phyloP scores from a whole-genome alignment of 768 basidiomycete genomes.

The Leucocoprinus leucothites region DNA sequence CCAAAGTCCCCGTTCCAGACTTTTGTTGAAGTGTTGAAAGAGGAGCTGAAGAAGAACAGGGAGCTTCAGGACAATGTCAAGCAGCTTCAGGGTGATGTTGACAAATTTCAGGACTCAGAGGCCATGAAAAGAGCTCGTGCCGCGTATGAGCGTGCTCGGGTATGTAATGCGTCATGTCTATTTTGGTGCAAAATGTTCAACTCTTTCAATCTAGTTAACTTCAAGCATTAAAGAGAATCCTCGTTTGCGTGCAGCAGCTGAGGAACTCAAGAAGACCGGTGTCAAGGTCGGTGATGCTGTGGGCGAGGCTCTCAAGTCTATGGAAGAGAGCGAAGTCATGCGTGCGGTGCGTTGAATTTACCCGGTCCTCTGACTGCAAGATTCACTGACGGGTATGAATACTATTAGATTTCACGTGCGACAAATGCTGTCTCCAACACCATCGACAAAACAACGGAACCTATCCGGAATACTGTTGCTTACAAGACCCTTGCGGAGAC shows the following conservation, averaged over 20 bases:
- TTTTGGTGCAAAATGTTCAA: slow-evolving; percentile 8
- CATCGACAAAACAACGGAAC: slow-evolving; percentile 88
- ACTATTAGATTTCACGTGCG: slow-evolving; percentile 72
- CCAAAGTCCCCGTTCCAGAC: slow-evolving; percentile 95
- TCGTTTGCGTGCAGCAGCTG: slow-evolving; percentile 84
- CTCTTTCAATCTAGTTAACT: slow-evolving; percentile 55
- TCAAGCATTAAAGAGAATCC: slow-evolving; percentile 98
- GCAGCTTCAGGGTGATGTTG: slow-evolving; percentile 95
- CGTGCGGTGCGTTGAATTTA: slow-evolving; percentile 58
- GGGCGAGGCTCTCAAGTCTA: slow-evolving; percentile 82
- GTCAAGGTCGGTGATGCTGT: slow-evolving; percentile 94
- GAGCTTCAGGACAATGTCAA: slow-evolving; percentile 96
- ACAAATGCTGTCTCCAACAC: slow-evolving; percentile 83
- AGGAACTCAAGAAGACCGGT: slow-evolving; percentile 87
- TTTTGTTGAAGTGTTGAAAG: slow-evolving; percentile 90
- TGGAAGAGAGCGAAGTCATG: slow-evolving; percentile 94
- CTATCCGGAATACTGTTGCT: slow-evolving; percentile 93
- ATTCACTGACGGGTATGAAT: neutral
- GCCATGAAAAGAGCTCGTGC: slow-evolving; percentile 91
- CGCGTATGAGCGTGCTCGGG: slow-evolving; percentile 92
- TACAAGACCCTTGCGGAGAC: slow-evolving; percentile 92
- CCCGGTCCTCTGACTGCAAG: neutral
- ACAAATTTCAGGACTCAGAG: slow-evolving; percentile 95
- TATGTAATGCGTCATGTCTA: slow-evolving; percentile 35
- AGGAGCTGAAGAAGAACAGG: slow-evolving; percentile 90